Conservation (phyloP, 2,329 filamentous ascomycete species). For the Neonectria faginata region DNA sequence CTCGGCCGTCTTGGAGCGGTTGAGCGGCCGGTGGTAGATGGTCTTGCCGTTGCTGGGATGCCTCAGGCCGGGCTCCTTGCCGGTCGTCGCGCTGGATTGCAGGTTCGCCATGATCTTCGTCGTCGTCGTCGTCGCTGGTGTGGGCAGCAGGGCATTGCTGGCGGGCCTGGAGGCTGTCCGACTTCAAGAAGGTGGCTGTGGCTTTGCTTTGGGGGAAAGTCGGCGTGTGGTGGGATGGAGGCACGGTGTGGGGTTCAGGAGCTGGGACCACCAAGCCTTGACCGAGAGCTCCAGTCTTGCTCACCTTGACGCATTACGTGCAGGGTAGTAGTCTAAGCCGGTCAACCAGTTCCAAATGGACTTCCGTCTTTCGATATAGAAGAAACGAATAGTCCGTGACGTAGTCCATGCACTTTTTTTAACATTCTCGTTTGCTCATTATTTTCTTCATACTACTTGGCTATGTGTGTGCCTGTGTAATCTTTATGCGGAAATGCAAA, state of each 20-base stretch:
- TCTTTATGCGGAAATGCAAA: background rate
- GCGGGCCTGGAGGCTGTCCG: background rate
- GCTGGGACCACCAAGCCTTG: conserved; percentile 38
- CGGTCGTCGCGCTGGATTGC: conserved; percentile 59
- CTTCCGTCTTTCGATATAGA: background rate
- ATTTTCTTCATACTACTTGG: background rate
- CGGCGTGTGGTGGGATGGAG: conserved; percentile 17
- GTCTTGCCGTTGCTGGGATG: conserved; percentile 95
- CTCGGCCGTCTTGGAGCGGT: conserved; percentile 88
- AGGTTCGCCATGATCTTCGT: conserved; percentile 61
- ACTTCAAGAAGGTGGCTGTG: conserved; percentile 5
- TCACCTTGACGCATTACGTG: conserved; percentile 21
- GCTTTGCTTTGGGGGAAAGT: conserved; percentile 13
- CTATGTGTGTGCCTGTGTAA: background rate
- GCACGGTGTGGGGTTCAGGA: conserved; percentile 39
- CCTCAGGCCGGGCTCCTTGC: conserved; percentile 75
- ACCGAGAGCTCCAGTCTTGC: conserved; percentile 31
- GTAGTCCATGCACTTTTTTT: background rate
- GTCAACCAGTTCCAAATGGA: background rate
- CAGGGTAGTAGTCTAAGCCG: background rate
- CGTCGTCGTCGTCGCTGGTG: conserved; percentile 13
- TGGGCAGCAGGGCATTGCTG: conserved; percentile 31
- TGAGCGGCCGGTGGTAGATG: conserved; percentile 96
- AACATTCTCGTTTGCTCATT: background rate
- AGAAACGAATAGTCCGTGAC: background rate